phyloP scores from a whole-genome alignment of 2,329 filamentous ascomycete genomes.

The Byssothecium circinans region DNA sequence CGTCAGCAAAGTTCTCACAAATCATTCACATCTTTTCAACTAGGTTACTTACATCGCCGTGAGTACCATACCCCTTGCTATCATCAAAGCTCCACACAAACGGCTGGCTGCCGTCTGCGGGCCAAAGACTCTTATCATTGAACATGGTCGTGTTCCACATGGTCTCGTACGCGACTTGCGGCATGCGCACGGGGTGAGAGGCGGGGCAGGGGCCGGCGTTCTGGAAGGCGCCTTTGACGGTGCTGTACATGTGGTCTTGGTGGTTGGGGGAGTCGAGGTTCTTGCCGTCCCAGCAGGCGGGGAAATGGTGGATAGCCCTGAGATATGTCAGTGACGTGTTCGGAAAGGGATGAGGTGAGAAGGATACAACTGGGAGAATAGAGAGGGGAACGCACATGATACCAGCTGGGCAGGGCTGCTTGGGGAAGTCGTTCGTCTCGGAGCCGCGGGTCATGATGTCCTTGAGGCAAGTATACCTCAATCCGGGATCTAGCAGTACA shows the following conservation, averaged over 20 bases:
- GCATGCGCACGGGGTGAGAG: slow-evolving; percentile 29
- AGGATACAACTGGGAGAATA: too few species aligned
- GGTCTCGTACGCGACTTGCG: slow-evolving; percentile 32
- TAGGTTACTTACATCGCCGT: slow-evolving; percentile 15
- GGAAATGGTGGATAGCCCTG: slow-evolving; percentile 28
- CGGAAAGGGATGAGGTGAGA: too few species aligned
- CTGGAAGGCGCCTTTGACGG: slow-evolving; percentile 23
- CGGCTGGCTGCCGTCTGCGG: slow-evolving; percentile 22
- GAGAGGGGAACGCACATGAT: slow-evolving; percentile 20
- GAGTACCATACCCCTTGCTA: slow-evolving; percentile 25
- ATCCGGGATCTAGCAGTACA: slow-evolving; percentile 22
- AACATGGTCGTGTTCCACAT: slow-evolving; percentile 36
- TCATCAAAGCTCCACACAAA: slow-evolving; percentile 23
- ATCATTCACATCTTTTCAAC: too few species aligned
- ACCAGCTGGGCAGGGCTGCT: slow-evolving; percentile 26
- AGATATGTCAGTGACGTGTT: too few species aligned
- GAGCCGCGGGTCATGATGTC: slow-evolving; percentile 32
- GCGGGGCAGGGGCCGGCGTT: slow-evolving; percentile 24
- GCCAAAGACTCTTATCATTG: slow-evolving; percentile 33
- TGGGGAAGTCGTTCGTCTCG: slow-evolving; percentile 30
- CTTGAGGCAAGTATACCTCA: slow-evolving; percentile 27
- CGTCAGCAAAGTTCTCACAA: too few species aligned
- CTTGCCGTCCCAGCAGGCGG: slow-evolving; percentile 63
- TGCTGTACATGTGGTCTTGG: slow-evolving; percentile 36
- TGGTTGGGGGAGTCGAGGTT: slow-evolving; percentile 60